Conservation (phyloP, 2,329 filamentous ascomycete genomes). For the Cryphonectria radicalis region DNA sequence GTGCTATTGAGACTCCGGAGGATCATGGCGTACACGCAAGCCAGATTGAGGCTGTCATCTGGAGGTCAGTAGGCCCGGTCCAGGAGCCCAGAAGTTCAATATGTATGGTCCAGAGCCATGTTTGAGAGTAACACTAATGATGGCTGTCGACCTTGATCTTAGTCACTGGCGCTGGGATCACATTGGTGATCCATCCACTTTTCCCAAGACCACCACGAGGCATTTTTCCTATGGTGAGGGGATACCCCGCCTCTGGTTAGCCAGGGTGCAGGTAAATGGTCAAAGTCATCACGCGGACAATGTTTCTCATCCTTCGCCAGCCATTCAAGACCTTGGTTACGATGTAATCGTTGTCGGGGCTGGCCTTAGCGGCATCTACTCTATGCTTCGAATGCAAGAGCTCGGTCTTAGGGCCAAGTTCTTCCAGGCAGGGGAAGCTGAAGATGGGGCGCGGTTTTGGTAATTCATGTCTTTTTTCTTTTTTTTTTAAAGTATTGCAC, state of each 20-base stretch:
- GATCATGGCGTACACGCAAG: not conserved
- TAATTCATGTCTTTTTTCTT: not conserved
- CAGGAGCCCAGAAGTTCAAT: not conserved
- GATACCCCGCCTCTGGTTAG: not conserved
- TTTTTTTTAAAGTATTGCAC: not conserved
- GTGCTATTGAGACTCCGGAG: slow-evolving; percentile 34
- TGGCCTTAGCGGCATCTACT: slow-evolving; percentile 22
- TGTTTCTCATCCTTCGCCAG: not conserved
- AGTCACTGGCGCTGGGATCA: slow-evolving; percentile 51
- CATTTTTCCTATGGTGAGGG: not conserved
- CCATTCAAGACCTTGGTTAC: not conserved
- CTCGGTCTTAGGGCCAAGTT: slow-evolving; percentile 18
- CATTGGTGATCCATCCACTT: slow-evolving; percentile 45
- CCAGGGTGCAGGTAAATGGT: not conserved
- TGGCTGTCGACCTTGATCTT: slow-evolving; percentile 29
- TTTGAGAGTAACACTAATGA: not conserved
- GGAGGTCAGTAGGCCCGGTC: slow-evolving; percentile 10
- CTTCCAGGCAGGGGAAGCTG: slow-evolving; percentile 13
- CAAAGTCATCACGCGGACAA: not conserved
- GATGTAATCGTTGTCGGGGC: slow-evolving; percentile 24
- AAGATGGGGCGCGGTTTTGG: slow-evolving; percentile 20
- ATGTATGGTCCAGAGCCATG: not conserved
- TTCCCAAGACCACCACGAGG: too few species aligned
- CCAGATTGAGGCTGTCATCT: slow-evolving; percentile 17
- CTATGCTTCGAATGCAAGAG: slow-evolving; percentile 17